A percentile compares a stretch with the other conserved stretches of the same genome.
These are phyloP conservation scores for Mucor plumbeus DNA, from an alignment of 371 early-diverging fungal species.

Conservation along the genomic window DNA sequence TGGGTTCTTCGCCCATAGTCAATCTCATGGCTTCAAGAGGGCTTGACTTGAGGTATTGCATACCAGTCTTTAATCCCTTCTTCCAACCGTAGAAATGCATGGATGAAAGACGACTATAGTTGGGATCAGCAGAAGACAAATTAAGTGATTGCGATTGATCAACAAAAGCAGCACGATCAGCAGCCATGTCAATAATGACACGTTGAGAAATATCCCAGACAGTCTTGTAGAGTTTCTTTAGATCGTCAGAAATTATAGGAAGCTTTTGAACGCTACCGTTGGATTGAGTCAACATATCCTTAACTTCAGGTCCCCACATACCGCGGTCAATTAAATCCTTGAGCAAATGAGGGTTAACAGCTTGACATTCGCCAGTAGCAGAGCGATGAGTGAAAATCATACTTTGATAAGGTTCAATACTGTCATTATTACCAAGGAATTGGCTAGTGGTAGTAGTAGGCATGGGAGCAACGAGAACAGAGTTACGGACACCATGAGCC, in stretches of 20 bases:
- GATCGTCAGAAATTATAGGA: conserved; percentile 78
- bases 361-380: conserved; percentile 97
- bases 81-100: conserved; percentile 99
- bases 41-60: conserved; percentile 97
- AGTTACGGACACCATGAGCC: conserved; percentile 92
- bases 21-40: conserved; percentile 92
- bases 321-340: conserved; percentile 91
- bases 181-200: conserved; percentile 77
- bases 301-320: conserved; percentile 94
- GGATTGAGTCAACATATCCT: conserved; percentile 93
- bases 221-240: conserved; percentile 96
- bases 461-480: conserved; percentile 96
- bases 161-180: conserved; percentile 95
- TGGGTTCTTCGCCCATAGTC: conserved; percentile 39
- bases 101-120: conserved; percentile 89
- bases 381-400: conserved; percentile 97
- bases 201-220: conserved; percentile 98
- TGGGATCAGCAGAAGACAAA: conserved; percentile 94
- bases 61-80: conserved; percentile 98
- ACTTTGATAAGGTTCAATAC: conserved; percentile 95
- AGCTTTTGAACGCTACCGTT: conserved; percentile 94
- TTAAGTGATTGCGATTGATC: conserved; percentile 98
- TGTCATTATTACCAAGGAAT: conserved; percentile 98
- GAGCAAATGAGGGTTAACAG: conserved; percentile 95
- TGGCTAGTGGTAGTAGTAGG: conserved; percentile 98